phyloP scores from a whole-genome alignment of 2,329 filamentous ascomycete genomes.

The Claviceps spartinae region DNA sequence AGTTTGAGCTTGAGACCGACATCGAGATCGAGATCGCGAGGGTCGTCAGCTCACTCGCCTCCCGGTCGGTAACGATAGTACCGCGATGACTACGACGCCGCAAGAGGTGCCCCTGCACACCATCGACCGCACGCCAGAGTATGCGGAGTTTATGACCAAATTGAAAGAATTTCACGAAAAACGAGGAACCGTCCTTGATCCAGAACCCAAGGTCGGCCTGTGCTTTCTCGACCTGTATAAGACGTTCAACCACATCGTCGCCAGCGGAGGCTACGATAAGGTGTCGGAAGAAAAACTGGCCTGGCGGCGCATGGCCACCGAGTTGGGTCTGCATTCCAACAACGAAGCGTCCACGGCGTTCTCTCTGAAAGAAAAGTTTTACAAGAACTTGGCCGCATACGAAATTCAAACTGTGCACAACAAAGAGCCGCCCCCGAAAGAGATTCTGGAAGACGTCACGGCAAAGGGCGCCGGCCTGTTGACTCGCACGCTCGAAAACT shows the following conservation, averaged over 20 bases:
- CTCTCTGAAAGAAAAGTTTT: slow-evolving; percentile 75
- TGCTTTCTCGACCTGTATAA: slow-evolving; percentile 65
- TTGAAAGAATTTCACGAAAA: slow-evolving; percentile 62
- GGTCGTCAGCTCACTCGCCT: background rate
- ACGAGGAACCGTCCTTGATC: slow-evolving; percentile 65
- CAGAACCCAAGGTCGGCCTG: slow-evolving; percentile 67
- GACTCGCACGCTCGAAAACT: slow-evolving; percentile 68
- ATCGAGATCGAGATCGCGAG: background rate
- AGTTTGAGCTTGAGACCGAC: background rate
- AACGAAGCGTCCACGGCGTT: slow-evolving; percentile 78
- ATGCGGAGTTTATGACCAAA: slow-evolving; percentile 64
- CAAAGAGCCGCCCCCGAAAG: slow-evolving; percentile 71
- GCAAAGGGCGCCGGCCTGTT: slow-evolving; percentile 74
- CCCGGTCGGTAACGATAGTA: background rate
- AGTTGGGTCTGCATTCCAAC: slow-evolving; percentile 59
- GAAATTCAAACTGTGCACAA: slow-evolving; percentile 69
- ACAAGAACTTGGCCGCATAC: slow-evolving; percentile 77
- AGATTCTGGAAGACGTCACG: slow-evolving; percentile 77
- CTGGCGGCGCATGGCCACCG: slow-evolving; percentile 67
- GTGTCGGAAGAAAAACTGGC: slow-evolving; percentile 72
- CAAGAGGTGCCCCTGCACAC: slow-evolving; percentile 25
- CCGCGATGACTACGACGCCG: slow-evolving; percentile 13
- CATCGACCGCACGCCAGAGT: slow-evolving; percentile 54
- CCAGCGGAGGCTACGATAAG: slow-evolving; percentile 73
- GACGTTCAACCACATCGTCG: slow-evolving; percentile 64